phyloP scores from a whole-genome alignment of 1,284 basidiomycete genomes.

The Cryptococcus sp. region DNA sequence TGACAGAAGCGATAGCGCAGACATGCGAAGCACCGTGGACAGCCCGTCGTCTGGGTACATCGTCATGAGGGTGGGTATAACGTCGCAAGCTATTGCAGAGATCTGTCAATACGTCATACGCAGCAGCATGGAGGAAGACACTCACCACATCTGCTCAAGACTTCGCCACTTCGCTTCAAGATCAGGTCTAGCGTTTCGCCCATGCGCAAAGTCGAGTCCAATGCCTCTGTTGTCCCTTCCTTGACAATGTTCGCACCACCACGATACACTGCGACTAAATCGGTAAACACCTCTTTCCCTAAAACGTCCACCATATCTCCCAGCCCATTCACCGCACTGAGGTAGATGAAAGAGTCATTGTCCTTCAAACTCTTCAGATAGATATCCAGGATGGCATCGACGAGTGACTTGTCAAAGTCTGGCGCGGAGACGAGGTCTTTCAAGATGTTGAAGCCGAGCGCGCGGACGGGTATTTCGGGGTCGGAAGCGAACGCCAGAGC shows the following conservation, averaged over 20 bases:
- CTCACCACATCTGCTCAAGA: conserved; percentile 70
- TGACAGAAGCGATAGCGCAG: conserved; percentile 77
- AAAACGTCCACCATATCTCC: conserved; percentile 74
- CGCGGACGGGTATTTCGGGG: conserved; percentile 90
- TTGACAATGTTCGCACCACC: conserved; percentile 11
- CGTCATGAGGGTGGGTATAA: conserved; percentile 70
- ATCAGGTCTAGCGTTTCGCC: conserved; percentile 86
- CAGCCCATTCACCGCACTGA: conserved; percentile 89
- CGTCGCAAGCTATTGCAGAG: conserved; percentile 61
- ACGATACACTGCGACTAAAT: conserved; percentile 67
- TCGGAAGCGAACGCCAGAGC: conserved; percentile 87
- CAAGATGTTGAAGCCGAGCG: conserved; percentile 84
- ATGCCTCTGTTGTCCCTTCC: not conserved
- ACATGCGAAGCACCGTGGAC: conserved; percentile 74
- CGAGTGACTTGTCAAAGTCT: conserved; percentile 58
- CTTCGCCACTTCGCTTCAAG: conserved; percentile 70
- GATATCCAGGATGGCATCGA: conserved; percentile 82
- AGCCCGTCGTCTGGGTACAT: conserved; percentile 63
- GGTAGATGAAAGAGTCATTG: conserved; percentile 91
- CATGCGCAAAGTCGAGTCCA: conserved; percentile 72
- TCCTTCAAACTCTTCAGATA: conserved; percentile 85
- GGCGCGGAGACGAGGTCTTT: conserved; percentile 66
- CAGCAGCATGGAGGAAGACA: conserved; percentile 12
- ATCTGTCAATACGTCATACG: not conserved
- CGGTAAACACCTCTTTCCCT: conserved; percentile 70